These are phyloP conservation scores for Apiospora aurea DNA, from an alignment of 2,329 filamentous ascomycete genomes.

Conservation along the genomic window DNA sequence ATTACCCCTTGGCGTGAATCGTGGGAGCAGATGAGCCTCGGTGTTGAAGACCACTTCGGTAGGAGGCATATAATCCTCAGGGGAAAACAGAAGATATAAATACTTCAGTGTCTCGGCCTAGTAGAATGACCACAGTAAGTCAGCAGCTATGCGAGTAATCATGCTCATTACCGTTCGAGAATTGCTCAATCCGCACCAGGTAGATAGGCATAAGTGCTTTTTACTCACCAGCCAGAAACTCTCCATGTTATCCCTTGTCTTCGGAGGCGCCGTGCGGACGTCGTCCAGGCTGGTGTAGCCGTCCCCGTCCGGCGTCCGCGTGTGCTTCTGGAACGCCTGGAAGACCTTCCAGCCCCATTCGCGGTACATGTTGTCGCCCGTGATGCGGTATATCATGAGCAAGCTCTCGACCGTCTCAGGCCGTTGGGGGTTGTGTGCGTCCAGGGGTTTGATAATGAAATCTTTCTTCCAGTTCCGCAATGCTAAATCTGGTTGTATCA, in stretches of 20 bases:
- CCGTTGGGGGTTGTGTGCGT: conserved; percentile 90
- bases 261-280: conserved; percentile 75
- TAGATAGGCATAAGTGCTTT: too few species aligned
- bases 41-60: conserved; percentile 93
- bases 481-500: neutral
- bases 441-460: conserved; percentile 78
- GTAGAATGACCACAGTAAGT: conserved; percentile 22
- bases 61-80: conserved; percentile 80
- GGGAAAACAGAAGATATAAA: conserved; percentile 92
- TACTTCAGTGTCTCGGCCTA: conserved; percentile 97
- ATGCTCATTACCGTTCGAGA: too few species aligned
- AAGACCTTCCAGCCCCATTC: conserved; percentile 99
- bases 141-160: neutral
- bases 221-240: conserved; percentile 91
- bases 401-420: conserved; percentile 96
- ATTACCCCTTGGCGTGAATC: conserved; percentile 59
- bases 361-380: conserved; percentile 84
- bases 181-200: too few species aligned
- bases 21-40: conserved; percentile 88
- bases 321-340: conserved; percentile 86
- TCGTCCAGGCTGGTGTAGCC: conserved; percentile 85
- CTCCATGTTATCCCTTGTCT: conserved; percentile 90
- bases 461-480: conserved; percentile 71
- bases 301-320: conserved; percentile 75
- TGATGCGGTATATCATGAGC: conserved; percentile 99